Conservation (phyloP, 208 protist species). For the Acanthamoeba quina region DNA sequence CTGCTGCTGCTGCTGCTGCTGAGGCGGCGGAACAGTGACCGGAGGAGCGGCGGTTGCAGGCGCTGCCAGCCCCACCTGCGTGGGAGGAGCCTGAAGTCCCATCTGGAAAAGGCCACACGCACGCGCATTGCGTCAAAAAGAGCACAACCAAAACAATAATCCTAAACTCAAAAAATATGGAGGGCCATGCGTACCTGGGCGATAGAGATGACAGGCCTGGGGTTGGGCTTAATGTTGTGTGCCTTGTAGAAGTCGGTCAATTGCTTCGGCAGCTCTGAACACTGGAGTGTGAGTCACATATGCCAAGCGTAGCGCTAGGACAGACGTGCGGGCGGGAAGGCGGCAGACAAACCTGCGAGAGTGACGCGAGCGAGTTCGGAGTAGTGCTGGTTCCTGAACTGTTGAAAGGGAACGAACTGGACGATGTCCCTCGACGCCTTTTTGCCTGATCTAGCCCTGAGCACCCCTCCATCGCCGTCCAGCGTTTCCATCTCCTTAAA, state of each 20-base stretch:
- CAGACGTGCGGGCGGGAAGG: no score
- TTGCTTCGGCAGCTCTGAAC: conserved; percentile 31
- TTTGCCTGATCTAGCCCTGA: background rate
- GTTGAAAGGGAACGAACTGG: conserved; percentile 90
- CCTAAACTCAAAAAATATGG: no score
- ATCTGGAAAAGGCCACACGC: background rate
- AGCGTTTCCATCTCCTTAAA: conserved; percentile 73
- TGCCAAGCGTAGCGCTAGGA: no score
- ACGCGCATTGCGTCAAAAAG: background rate
- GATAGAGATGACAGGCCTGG: background rate
- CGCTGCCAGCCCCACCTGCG: no score
- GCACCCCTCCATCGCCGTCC: conserved; percentile 15
- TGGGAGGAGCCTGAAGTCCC: no score
- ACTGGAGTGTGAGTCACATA: no score
- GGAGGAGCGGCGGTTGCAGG: no score
- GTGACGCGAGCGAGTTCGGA: conserved; percentile 71
- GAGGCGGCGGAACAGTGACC: no score
- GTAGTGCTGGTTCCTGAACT: conserved; percentile 79
- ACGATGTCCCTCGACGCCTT: conserved; percentile 86
- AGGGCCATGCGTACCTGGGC: background rate
- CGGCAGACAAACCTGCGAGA: background rate
- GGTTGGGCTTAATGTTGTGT: conserved; percentile 27
- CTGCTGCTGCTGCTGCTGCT: no score
- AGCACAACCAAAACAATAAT: no score
- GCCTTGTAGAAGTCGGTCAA: conserved; percentile 29